phyloP scores from a whole-genome alignment of 176 grass and related monocot species.

The Carex kokanica region DNA sequence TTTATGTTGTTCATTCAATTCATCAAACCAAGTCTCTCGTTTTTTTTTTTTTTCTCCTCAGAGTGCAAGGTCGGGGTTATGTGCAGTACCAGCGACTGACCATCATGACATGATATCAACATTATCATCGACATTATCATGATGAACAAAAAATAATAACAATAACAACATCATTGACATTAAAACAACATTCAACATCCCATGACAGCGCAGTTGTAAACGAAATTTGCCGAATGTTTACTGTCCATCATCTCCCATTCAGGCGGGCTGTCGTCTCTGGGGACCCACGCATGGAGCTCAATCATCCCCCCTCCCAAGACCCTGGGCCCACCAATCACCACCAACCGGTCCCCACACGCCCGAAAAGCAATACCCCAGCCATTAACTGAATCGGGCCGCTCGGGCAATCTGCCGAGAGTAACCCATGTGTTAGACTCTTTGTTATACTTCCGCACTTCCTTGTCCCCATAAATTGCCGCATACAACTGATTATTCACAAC shows the following conservation, averaged over 20 bases:
- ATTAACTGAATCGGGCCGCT: constrained; percentile 90
- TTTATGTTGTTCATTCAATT: constrained; percentile 3
- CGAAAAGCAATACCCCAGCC: constrained; percentile 97
- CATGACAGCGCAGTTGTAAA: constrained; percentile 99
- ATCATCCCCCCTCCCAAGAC: constrained; percentile 83
- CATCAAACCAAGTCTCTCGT: constrained; percentile 21
- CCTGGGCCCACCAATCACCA: constrained; percentile 90
- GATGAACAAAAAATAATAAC: constrained; percentile 17
- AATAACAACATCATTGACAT: constrained; percentile 3
- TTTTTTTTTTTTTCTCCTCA: background rate
- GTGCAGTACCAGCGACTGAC: constrained; percentile 1
- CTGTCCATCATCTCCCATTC: constrained; percentile 91
- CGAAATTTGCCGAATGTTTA: constrained; percentile 76
- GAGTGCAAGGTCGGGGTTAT: background rate
- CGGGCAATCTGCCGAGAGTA: constrained; percentile 76
- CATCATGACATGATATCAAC: background rate
- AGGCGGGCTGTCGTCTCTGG: constrained; percentile 47
- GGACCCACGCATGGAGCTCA: constrained; percentile 91
- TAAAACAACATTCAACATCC: constrained; percentile 60
- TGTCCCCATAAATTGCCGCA: constrained; percentile 74
- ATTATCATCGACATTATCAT: constrained; percentile 16
- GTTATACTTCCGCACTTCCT: constrained; percentile 76
- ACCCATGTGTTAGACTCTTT: constrained; percentile 75
- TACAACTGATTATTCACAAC: constrained; percentile 91
- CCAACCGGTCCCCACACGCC: constrained; percentile 78